Conservation (phyloP, 1,284 basidiomycete genomes). For the Sporisorium exsertum region DNA sequence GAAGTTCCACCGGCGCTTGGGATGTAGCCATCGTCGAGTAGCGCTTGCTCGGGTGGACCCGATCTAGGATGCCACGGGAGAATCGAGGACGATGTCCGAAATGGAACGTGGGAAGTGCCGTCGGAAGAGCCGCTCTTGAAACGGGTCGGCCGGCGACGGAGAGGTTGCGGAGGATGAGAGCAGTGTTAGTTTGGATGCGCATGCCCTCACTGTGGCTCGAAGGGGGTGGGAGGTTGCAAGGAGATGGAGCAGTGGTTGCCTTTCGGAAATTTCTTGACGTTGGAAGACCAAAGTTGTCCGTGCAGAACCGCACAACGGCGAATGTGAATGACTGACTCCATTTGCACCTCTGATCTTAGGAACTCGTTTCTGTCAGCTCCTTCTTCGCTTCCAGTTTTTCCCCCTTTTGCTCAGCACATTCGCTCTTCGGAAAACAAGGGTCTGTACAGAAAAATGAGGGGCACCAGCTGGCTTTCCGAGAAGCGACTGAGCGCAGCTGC, state of each 20-base stretch:
- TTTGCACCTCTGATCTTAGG: neutral
- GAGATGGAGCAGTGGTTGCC: neutral
- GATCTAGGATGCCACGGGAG: neutral
- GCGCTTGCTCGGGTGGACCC: conserved; percentile 1
- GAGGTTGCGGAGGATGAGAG: neutral
- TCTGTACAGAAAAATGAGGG: conserved; percentile 3
- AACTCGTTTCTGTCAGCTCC: neutral
- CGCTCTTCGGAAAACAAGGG: conserved; percentile 16
- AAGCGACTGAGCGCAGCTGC: conserved; percentile 1
- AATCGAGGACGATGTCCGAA: neutral
- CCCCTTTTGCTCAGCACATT: neutral
- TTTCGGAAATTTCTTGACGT: neutral
- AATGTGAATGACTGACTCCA: neutral
- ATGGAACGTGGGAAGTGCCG: neutral
- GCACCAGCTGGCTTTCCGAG: conserved; percentile 2
- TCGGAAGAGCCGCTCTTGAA: conserved; percentile 12
- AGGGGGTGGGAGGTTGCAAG: neutral
- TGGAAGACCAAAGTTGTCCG: neutral
- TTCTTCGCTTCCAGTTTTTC: neutral
- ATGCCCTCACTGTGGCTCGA: conserved; percentile 23
- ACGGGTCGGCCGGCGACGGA: conserved; percentile 8
- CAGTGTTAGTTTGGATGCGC: conserved; percentile 6
- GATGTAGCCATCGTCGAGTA: conserved; percentile 19
- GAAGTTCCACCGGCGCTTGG: conserved; percentile 29
- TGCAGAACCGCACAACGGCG: neutral